phyloP scores from a whole-genome alignment of 345 rosid genomes.

The Gossypium turneri region DNA sequence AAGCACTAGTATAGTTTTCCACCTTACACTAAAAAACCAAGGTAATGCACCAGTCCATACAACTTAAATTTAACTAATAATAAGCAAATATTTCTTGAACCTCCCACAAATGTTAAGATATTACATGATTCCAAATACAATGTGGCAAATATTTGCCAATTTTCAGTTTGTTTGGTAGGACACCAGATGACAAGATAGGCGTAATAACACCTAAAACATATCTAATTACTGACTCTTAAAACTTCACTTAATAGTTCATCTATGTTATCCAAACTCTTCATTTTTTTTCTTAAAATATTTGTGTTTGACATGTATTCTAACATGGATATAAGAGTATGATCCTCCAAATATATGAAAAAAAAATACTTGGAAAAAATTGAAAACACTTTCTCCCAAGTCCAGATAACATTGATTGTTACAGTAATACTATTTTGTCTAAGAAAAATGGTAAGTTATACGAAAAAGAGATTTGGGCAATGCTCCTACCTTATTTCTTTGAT shows the following conservation, averaged over 20 bases:
- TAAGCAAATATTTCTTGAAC: background rate
- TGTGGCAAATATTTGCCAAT: slow-evolving; percentile 7
- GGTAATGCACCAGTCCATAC: no score
- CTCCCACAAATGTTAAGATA: background rate
- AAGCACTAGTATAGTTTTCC: background rate
- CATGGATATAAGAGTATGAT: background rate
- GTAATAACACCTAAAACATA: background rate
- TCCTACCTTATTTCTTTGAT: slow-evolving; percentile 7
- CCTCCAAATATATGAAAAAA: background rate
- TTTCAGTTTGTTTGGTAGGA: background rate
- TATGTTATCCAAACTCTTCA: background rate
- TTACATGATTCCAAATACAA: slow-evolving; percentile 13
- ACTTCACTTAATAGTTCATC: background rate
- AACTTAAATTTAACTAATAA: background rate
- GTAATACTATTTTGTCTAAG: background rate
- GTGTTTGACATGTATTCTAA: background rate
- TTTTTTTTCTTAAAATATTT: background rate
- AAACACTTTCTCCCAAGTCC: background rate
- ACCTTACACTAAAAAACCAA: background rate
- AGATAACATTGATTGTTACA: background rate
- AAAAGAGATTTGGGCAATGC: background rate
- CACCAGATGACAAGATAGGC: no score
- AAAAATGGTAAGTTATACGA: background rate
- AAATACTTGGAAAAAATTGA: background rate
- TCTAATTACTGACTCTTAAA: background rate